Evolutionary conservation across 805 yeast species (phyloP), one percentile per base, ranked within the genome.

Genomic region (Sugiyamaella floridensis): DNA sequence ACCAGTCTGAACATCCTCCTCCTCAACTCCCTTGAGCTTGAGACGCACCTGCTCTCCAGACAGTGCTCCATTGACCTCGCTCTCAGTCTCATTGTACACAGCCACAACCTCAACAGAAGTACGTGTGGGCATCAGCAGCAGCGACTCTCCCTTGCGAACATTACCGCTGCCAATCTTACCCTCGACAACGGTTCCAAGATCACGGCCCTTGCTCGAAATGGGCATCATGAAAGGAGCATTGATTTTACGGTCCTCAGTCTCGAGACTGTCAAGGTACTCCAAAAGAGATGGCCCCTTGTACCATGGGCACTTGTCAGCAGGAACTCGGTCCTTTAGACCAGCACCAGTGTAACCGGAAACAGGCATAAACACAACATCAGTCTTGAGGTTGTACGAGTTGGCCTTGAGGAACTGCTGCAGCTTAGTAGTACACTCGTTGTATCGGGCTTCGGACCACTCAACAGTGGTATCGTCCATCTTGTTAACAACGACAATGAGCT

Each of bases 391-490:
- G 75, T 89, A 93, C 46, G 99, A 99, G 65, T 88, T 84, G 68
- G 81, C 88, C 63, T 68, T 68, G 70, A 93, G 79, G 77, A 83
- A 93, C 47, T 68, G 65, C 20, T 82, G 81, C 60, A 95, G 76
- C 72, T 92, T 93, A 61, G 81, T 71, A 58, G 86, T 89, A 80
- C 98, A 93, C 76, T 93, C 98, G 62, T 87, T 89, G 71, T 88
- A 93, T 73, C 99, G 86, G 67, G 86, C 96, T 73, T 90, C 81
- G 22, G 97, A 86, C 99, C 99, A 93, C 58, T 71, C 72, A 46
- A 93, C 99, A 48, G 99, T 93, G 47, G 96, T 86, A 67, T 93
- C 99, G 73, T 93, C 99, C 98, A 93, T 92, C 81, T 93, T 93
- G 77, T 93, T 93, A 62, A 92, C 89, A 50, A 86, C 97, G 54